Conservation (phyloP, 805 yeast species). For the Schwanniomyces yamadae region DNA sequence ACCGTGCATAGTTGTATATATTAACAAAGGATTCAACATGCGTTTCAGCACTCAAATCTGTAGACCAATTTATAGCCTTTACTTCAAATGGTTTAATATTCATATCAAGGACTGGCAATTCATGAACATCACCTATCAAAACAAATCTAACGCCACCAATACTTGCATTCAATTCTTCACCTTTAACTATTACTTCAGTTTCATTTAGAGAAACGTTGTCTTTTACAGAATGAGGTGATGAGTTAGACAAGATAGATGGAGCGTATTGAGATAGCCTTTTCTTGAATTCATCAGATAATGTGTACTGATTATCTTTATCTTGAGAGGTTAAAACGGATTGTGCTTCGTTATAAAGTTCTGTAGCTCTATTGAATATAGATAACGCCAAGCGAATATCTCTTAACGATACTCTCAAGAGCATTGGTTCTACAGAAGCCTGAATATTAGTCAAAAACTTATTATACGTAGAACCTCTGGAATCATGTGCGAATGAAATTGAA, state of each 20-base stretch:
- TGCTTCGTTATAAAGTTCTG: slow-evolving; percentile 44
- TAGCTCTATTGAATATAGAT: slow-evolving; percentile 69
- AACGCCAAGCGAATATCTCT: slow-evolving; percentile 84
- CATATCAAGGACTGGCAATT: slow-evolving; percentile 82
- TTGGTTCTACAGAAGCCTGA: slow-evolving; percentile 73
- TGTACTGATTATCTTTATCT: slow-evolving; percentile 26
- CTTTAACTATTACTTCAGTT: slow-evolving; percentile 50
- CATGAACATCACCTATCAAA: slow-evolving; percentile 86
- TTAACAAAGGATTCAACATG: slow-evolving; percentile 66
- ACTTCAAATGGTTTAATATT: slow-evolving; percentile 67
- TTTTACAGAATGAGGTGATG: slow-evolving; percentile 14
- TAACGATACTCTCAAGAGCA: slow-evolving; percentile 76
- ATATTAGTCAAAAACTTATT: slow-evolving; percentile 61
- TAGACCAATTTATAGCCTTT: slow-evolving; percentile 79
- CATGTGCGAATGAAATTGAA: slow-evolving; percentile 71
- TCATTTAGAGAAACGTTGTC: slow-evolving; percentile 9
- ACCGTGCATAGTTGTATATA: slow-evolving; percentile 82
- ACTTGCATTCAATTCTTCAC: slow-evolving; percentile 65
- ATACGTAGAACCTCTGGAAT: slow-evolving; percentile 62
- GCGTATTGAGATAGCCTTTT: slow-evolving; percentile 62
- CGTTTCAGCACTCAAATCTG: slow-evolving; percentile 70
- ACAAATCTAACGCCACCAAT: slow-evolving; percentile 79
- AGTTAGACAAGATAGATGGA: slow-evolving; percentile 58
- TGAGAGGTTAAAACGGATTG: slow-evolving; percentile 15
- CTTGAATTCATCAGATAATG: slow-evolving; percentile 64